Percentiles rank a stretch among this genome's conserved stretches.
Conservation (phyloP, 2,329 filamentous ascomycete species). For the Curvularia hawaiiensis region DNA sequence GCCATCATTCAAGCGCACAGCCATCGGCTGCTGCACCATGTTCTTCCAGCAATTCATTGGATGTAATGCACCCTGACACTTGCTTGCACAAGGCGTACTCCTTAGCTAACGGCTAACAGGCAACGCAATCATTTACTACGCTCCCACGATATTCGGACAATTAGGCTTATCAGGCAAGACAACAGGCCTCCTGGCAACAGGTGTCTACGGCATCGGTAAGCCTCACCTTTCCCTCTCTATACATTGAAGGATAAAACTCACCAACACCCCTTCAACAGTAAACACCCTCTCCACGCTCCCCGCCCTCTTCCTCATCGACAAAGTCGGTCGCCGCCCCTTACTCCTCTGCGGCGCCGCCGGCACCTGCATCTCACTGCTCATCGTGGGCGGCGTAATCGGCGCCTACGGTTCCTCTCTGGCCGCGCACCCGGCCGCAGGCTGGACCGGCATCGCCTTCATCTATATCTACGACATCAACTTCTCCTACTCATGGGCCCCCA, state of each 20-base stretch:
- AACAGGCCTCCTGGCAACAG: conserved; percentile 82
- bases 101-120: neutral
- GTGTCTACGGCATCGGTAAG: conserved; percentile 56
- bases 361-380: conserved; percentile 72
- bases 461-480: conserved; percentile 57
- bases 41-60: conserved; percentile 67
- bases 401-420: conserved; percentile 63
- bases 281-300: conserved; percentile 68
- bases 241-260: no score
- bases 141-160: conserved; percentile 77
- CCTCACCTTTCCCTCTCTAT: neutral
- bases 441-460: conserved; percentile 70
- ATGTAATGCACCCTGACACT: conserved; percentile 62
- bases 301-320: conserved; percentile 68
- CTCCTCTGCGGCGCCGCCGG: conserved; percentile 68
- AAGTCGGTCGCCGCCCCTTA: conserved; percentile 65
- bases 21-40: conserved; percentile 37
- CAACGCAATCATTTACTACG: conserved; percentile 74
- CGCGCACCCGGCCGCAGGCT: conserved; percentile 65
- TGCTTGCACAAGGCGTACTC: no score
- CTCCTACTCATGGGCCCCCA: conserved; percentile 74
- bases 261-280: neutral
- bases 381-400: conserved; percentile 72
- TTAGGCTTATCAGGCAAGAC: conserved; percentile 61
- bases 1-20: conserved; percentile 50